Conservation (phyloP, 1,284 basidiomycete genomes). For the Sanghuangporus sanghuang region DNA sequence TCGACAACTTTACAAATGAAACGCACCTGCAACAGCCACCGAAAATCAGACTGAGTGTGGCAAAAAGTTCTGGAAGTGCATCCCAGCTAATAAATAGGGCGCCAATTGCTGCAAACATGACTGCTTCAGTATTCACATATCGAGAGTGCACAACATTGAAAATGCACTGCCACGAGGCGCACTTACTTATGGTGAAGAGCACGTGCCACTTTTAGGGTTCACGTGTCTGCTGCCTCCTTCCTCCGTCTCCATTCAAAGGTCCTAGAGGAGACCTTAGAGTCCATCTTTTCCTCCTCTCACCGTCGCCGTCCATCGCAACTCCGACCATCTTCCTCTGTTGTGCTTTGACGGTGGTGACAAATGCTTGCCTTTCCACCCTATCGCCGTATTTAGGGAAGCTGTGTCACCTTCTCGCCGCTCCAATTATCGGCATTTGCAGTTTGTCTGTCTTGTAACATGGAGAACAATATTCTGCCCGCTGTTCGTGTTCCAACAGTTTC, state of each 20-base stretch:
- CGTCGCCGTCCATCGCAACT: not conserved
- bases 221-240: not conserved
- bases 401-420: slow-evolving; percentile 11
- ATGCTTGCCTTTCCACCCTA: not conserved
- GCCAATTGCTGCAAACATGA: not conserved
- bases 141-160: not conserved
- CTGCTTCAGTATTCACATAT: not conserved
- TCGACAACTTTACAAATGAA: not conserved
- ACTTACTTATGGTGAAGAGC: not conserved
- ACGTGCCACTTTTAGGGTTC: not conserved
- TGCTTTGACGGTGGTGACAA: slow-evolving; percentile 2
- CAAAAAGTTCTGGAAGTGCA: slow-evolving; percentile 34
- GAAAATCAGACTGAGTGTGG: slow-evolving; percentile 45
- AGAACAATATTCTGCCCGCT: slow-evolving; percentile 26
- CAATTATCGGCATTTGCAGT: slow-evolving; percentile 23
- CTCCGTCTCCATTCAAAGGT: not conserved
- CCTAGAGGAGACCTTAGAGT: not conserved
- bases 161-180: not conserved
- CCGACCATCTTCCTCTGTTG: not conserved
- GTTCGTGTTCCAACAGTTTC: slow-evolving; percentile 33
- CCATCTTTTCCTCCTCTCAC: not conserved
- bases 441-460: slow-evolving; percentile 16
- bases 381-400: not conserved
- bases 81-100: not conserved
- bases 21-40: slow-evolving; percentile 58